Evolutionary conservation across 306 rosid genomes (phyloP), one percentile per base, ranked within the genome.

Genomic region (Canavalia ensiformis): DNA sequence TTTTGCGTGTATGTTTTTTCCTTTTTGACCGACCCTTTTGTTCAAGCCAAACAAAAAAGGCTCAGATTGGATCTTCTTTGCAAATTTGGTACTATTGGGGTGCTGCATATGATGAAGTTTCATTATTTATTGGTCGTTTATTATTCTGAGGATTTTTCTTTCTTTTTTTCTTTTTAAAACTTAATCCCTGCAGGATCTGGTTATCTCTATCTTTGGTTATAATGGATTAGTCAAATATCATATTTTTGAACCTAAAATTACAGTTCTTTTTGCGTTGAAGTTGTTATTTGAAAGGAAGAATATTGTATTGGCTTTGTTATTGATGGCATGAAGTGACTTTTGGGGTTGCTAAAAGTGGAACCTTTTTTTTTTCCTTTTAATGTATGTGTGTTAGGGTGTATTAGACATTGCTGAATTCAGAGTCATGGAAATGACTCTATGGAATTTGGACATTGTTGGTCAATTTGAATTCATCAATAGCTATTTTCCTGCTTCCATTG

Each of bases 1-100:
- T 18, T 18, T 18, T 18, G 25, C 25, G 25, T 30, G 1, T 1
- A 3, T 31, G 8, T 30, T 6, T 44, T 60, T 29, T 67, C 60
- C 7, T 68, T 18, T 67, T 57, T 34, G 69, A 62, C 45, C 8
- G 25, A 18, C 71, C 71, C 78, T 30, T 62, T 72, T 72, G 78
- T 60, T 72, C 59, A 4, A 1, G 7, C 6, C 51, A 75, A 80
- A 47, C 52, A 31, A 5, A 72, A 62, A 62, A 29, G 46, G 8
- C 42, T 39, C 72, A 55, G 88, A 77, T 81, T 88, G 86, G 86
- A 83, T 86, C 84, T 60, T 74, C 50, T 60, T 11, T 41, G 81
- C 60, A 77, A 74, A 46, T 25, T 68, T 50, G 82, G 49, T 77
- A 57, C 52, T 60, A 42, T 87, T 68, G 54, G 9, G 44, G 18